A percentile compares a stretch with the other conserved stretches of the same genome.
phyloP scores from a whole-genome alignment of 2,329 filamentous ascomycete genomes.

The Rhexocercosporidium sp. region DNA sequence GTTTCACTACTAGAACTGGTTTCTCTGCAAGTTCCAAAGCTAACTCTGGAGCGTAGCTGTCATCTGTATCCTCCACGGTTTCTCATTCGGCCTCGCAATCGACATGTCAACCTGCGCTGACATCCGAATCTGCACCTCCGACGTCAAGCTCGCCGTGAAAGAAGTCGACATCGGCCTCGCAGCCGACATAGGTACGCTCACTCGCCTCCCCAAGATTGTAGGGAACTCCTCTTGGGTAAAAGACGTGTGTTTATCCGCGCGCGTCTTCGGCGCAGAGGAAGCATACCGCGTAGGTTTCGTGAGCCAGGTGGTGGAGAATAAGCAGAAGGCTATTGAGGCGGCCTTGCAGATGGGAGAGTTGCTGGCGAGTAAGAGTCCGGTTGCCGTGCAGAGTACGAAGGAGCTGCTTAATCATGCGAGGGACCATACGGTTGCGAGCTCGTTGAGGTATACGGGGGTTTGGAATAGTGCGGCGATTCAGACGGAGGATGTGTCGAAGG shows the following conservation, averaged over 20 bases:
- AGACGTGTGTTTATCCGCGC: constrained; percentile 74
- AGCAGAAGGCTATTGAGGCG: constrained; percentile 65
- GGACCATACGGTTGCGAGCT: constrained; percentile 79
- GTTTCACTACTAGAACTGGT: not conserved
- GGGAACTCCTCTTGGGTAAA: constrained; percentile 78
- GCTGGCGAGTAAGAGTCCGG: constrained; percentile 82
- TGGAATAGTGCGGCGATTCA: constrained; percentile 90
- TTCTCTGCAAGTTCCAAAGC: not conserved
- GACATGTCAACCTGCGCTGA: constrained; percentile 75
- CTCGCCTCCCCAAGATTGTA: constrained; percentile 74
- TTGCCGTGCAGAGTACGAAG: constrained; percentile 88
- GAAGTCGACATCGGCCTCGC: constrained; percentile 84
- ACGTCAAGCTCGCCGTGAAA: constrained; percentile 72
- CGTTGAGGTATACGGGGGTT: constrained; percentile 79
- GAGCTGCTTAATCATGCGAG: constrained; percentile 82
- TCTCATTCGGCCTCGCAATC: constrained; percentile 78
- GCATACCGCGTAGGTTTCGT: constrained; percentile 74
- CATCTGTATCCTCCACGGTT: constrained; percentile 79
- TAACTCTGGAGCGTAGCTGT: constrained; percentile 60
- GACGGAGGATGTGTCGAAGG: constrained; percentile 75
- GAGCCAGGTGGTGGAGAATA: constrained; percentile 65
- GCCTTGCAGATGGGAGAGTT: constrained; percentile 67
- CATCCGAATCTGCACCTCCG: constrained; percentile 66
- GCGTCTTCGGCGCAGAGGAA: constrained; percentile 72
- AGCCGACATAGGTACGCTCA: constrained; percentile 78